Conservation (phyloP, 2,329 filamentous ascomycete genomes). For the Cladobotryum mycophilum region DNA sequence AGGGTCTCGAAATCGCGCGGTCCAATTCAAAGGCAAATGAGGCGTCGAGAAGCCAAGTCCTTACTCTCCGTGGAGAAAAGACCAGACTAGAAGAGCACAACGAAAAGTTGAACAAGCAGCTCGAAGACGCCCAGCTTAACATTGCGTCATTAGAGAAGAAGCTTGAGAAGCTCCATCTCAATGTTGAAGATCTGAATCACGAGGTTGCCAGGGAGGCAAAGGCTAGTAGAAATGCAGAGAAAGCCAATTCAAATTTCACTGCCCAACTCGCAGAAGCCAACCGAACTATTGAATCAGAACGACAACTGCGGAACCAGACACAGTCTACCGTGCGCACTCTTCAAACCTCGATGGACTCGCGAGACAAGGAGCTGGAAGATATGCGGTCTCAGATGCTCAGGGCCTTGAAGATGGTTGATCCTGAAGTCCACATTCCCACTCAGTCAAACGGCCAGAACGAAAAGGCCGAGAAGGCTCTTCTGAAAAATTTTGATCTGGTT, state of each 20-base stretch:
- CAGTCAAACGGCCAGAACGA: slow-evolving; percentile 53
- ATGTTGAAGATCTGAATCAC: slow-evolving; percentile 85
- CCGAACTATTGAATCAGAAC: slow-evolving; percentile 82
- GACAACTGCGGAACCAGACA: slow-evolving; percentile 76
- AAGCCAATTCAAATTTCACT: slow-evolving; percentile 71
- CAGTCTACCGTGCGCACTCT: slow-evolving; percentile 79
- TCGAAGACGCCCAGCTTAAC: slow-evolving; percentile 77
- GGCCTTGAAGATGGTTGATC: slow-evolving; percentile 82
- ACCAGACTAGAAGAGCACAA: slow-evolving; percentile 75
- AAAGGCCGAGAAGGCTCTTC: slow-evolving; percentile 63
- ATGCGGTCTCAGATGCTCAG: slow-evolving; percentile 73
- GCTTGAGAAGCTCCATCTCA: slow-evolving; percentile 84
- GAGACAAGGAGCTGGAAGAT: slow-evolving; percentile 74
- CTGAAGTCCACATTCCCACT: slow-evolving; percentile 59
- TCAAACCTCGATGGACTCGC: slow-evolving; percentile 70
- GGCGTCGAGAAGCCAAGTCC: slow-evolving; percentile 69
- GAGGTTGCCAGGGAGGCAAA: slow-evolving; percentile 88
- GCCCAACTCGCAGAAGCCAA: slow-evolving; percentile 85
- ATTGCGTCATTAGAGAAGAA: slow-evolving; percentile 87
- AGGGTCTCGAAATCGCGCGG: slow-evolving; percentile 90
- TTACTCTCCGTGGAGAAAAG: slow-evolving; percentile 77
- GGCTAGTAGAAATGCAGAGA: slow-evolving; percentile 82
- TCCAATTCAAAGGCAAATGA: slow-evolving; percentile 83
- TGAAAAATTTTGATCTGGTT: slow-evolving; percentile 74
- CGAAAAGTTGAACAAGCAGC: slow-evolving; percentile 70